These are phyloP conservation scores for Pseudogymnoascus sp. DNA, from an alignment of 2,329 filamentous ascomycete species.

Conservation along the genomic window DNA sequence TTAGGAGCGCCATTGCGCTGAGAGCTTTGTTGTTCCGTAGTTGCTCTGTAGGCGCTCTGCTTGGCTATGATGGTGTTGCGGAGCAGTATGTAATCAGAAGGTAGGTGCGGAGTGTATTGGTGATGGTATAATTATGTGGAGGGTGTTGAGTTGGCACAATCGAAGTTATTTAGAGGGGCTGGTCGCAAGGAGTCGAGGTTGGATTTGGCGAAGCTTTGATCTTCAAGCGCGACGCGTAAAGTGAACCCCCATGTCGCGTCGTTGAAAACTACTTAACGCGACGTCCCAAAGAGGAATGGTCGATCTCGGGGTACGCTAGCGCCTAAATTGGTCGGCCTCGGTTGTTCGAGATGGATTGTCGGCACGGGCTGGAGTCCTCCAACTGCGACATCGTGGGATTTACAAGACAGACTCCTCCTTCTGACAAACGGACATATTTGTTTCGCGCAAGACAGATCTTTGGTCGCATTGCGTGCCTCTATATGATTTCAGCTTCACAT, in stretches of 20 bases:
- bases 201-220: constrained; percentile 11
- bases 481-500: constrained; percentile 5
- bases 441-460: background rate
- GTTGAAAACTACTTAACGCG: constrained; percentile 7
- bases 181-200: constrained; percentile 8
- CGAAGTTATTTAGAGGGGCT: constrained; percentile 5
- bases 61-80: constrained; percentile 14
- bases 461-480: constrained; percentile 8
- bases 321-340: constrained; percentile 5
- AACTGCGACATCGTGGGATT: background rate
- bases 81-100: constrained; percentile 21
- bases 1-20: constrained; percentile 73
- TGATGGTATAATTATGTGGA: constrained; percentile 3
- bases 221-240: constrained; percentile 13
- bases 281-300: background rate
- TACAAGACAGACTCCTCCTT: background rate
- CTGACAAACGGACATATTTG: background rate
- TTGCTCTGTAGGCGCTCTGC: background rate
- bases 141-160: constrained; percentile 1
- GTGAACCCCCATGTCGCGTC: constrained; percentile 12
- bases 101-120: constrained; percentile 17
- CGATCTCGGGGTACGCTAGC: constrained; percentile 3
- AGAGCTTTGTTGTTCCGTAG: constrained; percentile 18
- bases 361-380: background rate
- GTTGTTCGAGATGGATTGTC: constrained; percentile 13